Conservation (phyloP, 495 filamentous ascomycete species). For the Physcia stellaris region DNA sequence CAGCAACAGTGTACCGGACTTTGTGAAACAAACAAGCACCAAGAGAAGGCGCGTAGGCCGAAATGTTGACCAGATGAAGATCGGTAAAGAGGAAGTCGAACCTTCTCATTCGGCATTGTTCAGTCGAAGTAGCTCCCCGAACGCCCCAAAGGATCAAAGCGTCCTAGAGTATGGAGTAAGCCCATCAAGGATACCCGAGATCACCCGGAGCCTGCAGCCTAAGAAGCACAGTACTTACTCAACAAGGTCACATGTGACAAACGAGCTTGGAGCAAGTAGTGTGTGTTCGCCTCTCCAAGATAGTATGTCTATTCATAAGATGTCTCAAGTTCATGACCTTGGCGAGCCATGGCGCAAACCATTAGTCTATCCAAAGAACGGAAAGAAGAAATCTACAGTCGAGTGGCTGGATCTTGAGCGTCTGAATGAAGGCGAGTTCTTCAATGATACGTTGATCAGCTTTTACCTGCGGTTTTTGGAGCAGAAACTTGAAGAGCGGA, state of each 20-base stretch:
- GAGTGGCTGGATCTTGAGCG: constrained; percentile 65
- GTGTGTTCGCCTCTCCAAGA: background rate
- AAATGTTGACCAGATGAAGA: too few relatives aligned
- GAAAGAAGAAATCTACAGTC: constrained; percentile 60
- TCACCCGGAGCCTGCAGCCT: background rate
- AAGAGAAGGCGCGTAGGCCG: background rate
- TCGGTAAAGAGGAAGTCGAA: too few relatives aligned
- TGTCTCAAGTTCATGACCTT: constrained; percentile 10
- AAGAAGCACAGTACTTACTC: background rate
- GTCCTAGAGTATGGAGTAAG: background rate
- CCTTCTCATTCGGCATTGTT: too few relatives aligned
- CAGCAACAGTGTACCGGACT: background rate
- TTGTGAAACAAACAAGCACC: background rate
- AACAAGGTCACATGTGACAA: background rate
- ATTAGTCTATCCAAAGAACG: constrained; percentile 54
- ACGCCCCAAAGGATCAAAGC: background rate
- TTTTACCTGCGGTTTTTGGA: constrained; percentile 76
- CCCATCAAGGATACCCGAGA: background rate
- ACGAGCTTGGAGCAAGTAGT: background rate
- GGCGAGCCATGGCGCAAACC: constrained; percentile 32
- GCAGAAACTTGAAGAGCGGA: constrained; percentile 40
- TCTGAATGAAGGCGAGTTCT: constrained; percentile 68
- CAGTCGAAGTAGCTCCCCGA: too few relatives aligned
- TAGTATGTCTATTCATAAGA: constrained; percentile 1
- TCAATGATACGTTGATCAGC: constrained; percentile 84